These are phyloP conservation scores for Leccinellum albellum DNA, from an alignment of 768 basidiomycete genomes.

Conservation along the genomic window DNA sequence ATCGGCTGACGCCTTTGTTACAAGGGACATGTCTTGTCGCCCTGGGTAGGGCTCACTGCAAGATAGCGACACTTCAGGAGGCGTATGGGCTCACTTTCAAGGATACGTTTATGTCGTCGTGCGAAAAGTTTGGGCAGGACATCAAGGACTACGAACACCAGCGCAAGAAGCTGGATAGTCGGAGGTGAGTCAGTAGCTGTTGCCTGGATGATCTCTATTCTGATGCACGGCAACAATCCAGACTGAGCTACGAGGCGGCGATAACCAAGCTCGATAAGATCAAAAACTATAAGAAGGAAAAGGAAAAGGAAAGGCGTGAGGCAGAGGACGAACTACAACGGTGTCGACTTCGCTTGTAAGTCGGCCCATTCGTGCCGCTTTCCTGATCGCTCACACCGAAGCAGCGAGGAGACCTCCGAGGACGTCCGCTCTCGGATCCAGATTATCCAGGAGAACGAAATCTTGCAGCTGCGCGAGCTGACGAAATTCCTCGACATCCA, in stretches of 20 bases:
- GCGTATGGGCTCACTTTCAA: constrained; percentile 68
- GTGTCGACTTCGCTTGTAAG: constrained; percentile 74
- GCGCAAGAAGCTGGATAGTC: constrained; percentile 83
- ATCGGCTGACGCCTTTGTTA: neutral
- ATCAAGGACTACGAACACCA: constrained; percentile 80
- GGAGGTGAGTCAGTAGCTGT: constrained; percentile 48
- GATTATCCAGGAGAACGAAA: constrained; percentile 76
- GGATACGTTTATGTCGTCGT: constrained; percentile 67
- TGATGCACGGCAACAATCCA: constrained; percentile 23
- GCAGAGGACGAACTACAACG: constrained; percentile 79
- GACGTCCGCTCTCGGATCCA: constrained; percentile 80
- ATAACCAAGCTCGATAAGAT: constrained; percentile 63
- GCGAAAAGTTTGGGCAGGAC: constrained; percentile 63
- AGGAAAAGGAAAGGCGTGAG: constrained; percentile 66
- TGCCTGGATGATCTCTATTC: neutral
- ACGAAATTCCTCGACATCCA: constrained; percentile 70
- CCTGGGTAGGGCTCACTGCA: constrained; percentile 81
- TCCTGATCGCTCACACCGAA: constrained; percentile 7
- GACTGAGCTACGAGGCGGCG: constrained; percentile 77
- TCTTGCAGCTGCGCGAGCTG: constrained; percentile 66
- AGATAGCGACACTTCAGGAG: constrained; percentile 81
- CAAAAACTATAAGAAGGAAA: constrained; percentile 74
- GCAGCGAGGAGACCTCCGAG: constrained; percentile 81
- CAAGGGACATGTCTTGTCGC: constrained; percentile 71
- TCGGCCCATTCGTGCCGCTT: constrained; percentile 1